These are phyloP conservation scores for Chlorociboria aeruginascens DNA, from an alignment of 495 filamentous ascomycete species.

Conservation along the genomic window DNA sequence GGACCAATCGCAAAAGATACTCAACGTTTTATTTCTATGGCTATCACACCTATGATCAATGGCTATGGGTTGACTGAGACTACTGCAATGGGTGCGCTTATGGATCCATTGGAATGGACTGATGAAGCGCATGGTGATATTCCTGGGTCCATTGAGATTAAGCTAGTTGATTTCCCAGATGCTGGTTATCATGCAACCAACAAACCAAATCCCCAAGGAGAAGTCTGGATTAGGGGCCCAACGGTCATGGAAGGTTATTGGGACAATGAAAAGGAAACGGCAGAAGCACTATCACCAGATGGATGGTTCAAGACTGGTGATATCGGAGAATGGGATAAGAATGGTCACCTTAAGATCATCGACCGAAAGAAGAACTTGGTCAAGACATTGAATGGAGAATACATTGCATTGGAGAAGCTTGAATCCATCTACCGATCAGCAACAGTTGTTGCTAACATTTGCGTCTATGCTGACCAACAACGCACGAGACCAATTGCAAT, in stretches of 20 bases:
- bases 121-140: conserved; percentile 68
- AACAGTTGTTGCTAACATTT: conserved; percentile 85
- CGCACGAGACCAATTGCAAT: conserved; percentile 86
- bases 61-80: conserved; percentile 98
- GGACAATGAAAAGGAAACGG: conserved; percentile 74
- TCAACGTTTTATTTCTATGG: conserved; percentile 78
- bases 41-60: conserved; percentile 75
- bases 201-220: conserved; percentile 81
- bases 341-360: conserved; percentile 78
- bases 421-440: conserved; percentile 87
- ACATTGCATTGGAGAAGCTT: conserved; percentile 97
- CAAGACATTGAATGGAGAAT: conserved; percentile 93
- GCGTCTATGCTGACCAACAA: conserved; percentile 72
- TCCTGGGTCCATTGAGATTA: conserved; percentile 73
- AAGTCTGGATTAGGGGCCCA: conserved; percentile 83
- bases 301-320: conserved; percentile 97
- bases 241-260: conserved; percentile 66
- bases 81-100: conserved; percentile 82
- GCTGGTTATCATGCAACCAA: conserved; percentile 83
- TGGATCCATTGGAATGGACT: conserved; percentile 86
- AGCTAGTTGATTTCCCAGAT: conserved; percentile 91
- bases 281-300: conserved; percentile 57
- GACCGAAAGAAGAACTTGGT: conserved; percentile 98
- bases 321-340: conserved; percentile 77
- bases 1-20: conserved; percentile 80